Conservation (phyloP, 305 asterid genomes). For the Fraxinus sp. region DNA sequence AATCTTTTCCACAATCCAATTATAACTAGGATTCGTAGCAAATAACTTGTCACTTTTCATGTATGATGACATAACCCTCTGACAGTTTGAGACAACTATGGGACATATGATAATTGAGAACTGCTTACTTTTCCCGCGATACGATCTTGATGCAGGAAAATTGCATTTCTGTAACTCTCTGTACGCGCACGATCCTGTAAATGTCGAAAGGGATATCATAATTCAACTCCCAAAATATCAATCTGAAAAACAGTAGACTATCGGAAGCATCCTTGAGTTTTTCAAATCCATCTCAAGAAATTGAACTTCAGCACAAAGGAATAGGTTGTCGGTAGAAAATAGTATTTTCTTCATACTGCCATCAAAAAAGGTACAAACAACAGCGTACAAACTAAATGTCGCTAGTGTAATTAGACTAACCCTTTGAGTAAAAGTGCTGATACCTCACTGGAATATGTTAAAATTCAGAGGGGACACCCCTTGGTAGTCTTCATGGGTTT, state of each 20-base stretch:
- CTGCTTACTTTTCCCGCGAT: conserved; percentile 88
- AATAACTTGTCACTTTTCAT: not conserved
- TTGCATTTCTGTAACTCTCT: conserved; percentile 80
- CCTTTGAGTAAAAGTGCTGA: not conserved
- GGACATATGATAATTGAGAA: not conserved
- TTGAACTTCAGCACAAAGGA: not conserved
- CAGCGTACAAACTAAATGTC: not conserved
- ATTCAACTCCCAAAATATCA: not conserved
- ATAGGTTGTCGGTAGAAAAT: not conserved
- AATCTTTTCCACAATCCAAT: not conserved
- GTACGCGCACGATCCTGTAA: conserved; percentile 88
- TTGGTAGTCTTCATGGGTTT: not conserved
- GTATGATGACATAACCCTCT: not conserved
- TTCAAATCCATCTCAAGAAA: not conserved
- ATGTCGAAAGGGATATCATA: conserved; percentile 27
- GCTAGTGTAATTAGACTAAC: not conserved
- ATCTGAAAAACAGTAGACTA: not conserved
- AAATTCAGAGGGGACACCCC: not conserved
- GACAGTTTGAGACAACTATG: not conserved
- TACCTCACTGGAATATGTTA: not conserved
- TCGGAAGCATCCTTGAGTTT: not conserved
- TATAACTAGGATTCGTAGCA: not conserved
- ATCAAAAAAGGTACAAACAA: not conserved
- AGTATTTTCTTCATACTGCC: not conserved
- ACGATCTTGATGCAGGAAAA: conserved; percentile 70